Conservation (phyloP, 2,329 filamentous ascomycete species). For the Periconia digitata region DNA sequence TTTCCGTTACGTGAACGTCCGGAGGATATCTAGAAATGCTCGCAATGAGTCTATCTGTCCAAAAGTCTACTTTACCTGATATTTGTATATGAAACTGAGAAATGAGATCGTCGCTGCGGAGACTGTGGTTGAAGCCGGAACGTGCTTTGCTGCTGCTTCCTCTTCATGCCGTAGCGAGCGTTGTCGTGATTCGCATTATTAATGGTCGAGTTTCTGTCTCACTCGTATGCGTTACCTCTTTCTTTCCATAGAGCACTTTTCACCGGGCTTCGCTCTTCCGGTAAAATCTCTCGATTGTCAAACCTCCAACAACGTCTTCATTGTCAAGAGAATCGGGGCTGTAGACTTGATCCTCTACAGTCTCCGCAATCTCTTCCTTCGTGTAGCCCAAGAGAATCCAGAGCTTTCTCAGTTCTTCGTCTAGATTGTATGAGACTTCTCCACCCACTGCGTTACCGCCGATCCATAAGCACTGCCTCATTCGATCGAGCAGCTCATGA, state of each 20-base stretch:
- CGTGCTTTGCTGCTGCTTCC: not conserved
- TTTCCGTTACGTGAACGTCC: too few species aligned
- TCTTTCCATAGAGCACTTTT: too few species aligned
- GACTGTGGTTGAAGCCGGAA: not conserved
- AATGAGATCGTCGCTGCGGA: not conserved
- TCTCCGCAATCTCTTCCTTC: conserved; percentile 2
- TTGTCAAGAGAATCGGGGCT: conserved; percentile 4
- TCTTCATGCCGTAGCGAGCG: not conserved
- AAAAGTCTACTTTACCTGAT: not conserved
- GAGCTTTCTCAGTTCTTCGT: conserved; percentile 6
- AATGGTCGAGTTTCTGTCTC: not conserved
- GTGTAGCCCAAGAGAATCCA: conserved; percentile 5
- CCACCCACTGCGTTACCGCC: not conserved
- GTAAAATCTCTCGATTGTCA: conserved; percentile 10
- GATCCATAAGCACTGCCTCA: conserved; percentile 11
- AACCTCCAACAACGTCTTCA: conserved; percentile 10
- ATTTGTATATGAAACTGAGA: not conserved
- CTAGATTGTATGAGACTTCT: conserved; percentile 1
- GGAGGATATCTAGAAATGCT: too few species aligned
- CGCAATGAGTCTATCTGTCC: not conserved
- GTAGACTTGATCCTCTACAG: not conserved
- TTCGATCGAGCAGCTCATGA: conserved; percentile 18
- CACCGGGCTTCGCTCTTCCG: conserved; percentile 2
- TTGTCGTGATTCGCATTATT: not conserved
- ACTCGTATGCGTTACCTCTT: not conserved